Evolutionary conservation across 495 filamentous ascomycete genomes (phyloP), one percentile per base, ranked within the genome.

Genomic region (Annulohypoxylon nitens): DNA sequence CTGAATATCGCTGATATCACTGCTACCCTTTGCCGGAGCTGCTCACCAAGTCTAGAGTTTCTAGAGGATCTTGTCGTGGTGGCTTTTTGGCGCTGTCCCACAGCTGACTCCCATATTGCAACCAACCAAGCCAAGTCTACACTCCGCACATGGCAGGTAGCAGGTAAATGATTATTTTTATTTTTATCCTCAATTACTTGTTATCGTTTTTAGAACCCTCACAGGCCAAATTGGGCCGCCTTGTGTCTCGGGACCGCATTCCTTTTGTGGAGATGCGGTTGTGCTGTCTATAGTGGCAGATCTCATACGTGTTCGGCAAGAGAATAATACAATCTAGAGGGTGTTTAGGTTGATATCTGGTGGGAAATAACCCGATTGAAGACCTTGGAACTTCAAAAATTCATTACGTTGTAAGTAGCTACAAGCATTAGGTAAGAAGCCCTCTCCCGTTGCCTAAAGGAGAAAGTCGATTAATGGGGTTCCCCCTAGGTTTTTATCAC

Each of bases 261-360:
- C 72, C 72, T 75, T 75, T 75, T 75, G 72, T 75, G 72, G 72
- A 67, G 72, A 75, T 75, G 6, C 18, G 30, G 67, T 70, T 54
- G 67, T 60, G 63, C 67, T 75, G 67, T 71, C 63, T 75, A 75
- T 59, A 64, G 50, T 30, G 71, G 72, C 53, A 75, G 72, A 75
- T 75, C 72, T 68, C 67, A 68, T 75, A 75, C 72, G 72, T 75
- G 67, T 75, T 75, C 67, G 67, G 63, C 72, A 68, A 61, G 47
- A 66, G 55, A 58, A 59, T 54, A 70, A 14, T 50, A 66, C 34
- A 23, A 3, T 59, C 9, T 26, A 59, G 64, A 60, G 45, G 45
- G 33, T 2, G 48, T 60, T 67, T 58, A 64, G 59, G 67, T 75
- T 43, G 58, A 71, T 68, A 71, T 71, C 67, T 68, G 59, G 62